These are phyloP conservation scores for Botryotinia globosa DNA, from an alignment of 2,329 filamentous ascomycete genomes.

Conservation along the genomic window DNA sequence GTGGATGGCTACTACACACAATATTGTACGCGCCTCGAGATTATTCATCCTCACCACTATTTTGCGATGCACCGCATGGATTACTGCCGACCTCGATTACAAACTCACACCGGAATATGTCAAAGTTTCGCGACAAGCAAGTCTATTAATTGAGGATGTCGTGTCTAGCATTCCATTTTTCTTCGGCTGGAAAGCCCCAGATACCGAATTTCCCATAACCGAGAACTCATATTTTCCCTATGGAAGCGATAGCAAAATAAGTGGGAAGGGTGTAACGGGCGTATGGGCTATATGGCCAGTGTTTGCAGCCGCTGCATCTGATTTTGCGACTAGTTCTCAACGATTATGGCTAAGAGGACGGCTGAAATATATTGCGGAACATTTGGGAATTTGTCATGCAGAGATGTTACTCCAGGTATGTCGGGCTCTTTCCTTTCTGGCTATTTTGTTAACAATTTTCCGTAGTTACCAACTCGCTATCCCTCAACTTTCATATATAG, in stretches of 20 bases:
- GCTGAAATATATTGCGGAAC: constrained; percentile 29
- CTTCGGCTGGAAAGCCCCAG: constrained; percentile 46
- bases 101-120: constrained; percentile 59
- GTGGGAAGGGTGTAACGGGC: constrained; percentile 27
- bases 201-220: constrained; percentile 29
- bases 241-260: constrained; percentile 41
- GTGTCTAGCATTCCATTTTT: constrained; percentile 59
- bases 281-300: constrained; percentile 32
- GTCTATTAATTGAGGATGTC: constrained; percentile 55
- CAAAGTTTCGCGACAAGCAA: constrained; percentile 49
- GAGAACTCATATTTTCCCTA: constrained; percentile 50
- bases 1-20: constrained; percentile 57
- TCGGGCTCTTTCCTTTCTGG: background rate
- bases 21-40: constrained; percentile 53
- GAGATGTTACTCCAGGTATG: constrained; percentile 27
- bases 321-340: constrained; percentile 29
- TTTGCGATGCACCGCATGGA: constrained; percentile 59
- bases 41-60: constrained; percentile 54
- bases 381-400: constrained; percentile 31
- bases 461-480: constrained; percentile 5
- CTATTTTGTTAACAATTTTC: background rate
- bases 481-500: constrained; percentile 12
- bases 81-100: constrained; percentile 57
- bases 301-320: constrained; percentile 28
- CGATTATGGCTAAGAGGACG: constrained; percentile 27